Evolutionary conservation across 2,329 filamentous ascomycete species (phyloP), one percentile per base, ranked within the genome.

Genomic region (Coniochaeta pulveracea): DNA sequence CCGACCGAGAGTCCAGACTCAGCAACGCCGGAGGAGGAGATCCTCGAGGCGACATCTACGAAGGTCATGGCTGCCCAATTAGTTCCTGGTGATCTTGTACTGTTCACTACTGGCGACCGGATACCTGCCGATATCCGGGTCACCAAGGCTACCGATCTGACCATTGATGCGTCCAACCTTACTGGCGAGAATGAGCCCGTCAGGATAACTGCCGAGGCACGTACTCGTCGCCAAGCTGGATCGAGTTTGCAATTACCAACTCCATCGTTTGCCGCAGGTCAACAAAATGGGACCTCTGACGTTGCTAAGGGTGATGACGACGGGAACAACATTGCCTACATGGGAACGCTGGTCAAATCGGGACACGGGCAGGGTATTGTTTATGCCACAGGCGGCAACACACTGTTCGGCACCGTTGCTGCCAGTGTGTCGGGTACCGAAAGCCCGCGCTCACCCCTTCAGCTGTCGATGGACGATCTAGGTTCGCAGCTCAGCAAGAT

Each of bases 171-270:
- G 47, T 96, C 91, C 10, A 98, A 98, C 50, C 61, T 98, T 37
- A 98, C 91, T 0, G 91, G 91, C 38, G 91, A 98, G 57, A 96
- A 94, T 40, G 86, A 96, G 47, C 88, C 91, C 4, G 85, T 96
- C 5, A 67, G 75, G 29, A 85, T 98, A 50, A 76, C 73, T 9
- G 64, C 80, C 3, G 76, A 84, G 14, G 72, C 76, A 2, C 61
- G 56, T 19, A 39, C 55, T 18, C 51, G 58, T 28, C 49, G 46
- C 18, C 14, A 18, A 17, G 36, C 22, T 17, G 45, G 17, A 34
- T 36, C 40, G 24, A 50, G 25, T 37, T 55, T 43, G 37, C 52
- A 43, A 49, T 57, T 51, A 6, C 52, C 54, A 3, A 44, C 42
- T 11, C 47, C 50, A 4, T 61, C 62, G n/a, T 50, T 46, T 28